Conservation (phyloP, 2,329 filamentous ascomycete species). For the Incumbomyces lentus region DNA sequence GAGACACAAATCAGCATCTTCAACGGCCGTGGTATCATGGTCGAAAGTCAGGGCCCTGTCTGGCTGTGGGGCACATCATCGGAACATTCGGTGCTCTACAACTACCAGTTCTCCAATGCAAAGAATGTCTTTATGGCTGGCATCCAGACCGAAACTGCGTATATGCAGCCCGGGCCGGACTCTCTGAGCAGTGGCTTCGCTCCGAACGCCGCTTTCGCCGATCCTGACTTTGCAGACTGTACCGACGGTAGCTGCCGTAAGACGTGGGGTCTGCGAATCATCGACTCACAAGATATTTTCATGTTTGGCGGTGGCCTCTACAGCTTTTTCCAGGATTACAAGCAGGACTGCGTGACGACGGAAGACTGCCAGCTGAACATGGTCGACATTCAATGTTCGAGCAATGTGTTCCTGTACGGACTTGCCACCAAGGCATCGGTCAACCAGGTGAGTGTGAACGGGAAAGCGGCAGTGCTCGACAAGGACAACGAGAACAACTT, state of each 20-base stretch:
- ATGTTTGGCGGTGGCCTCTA: slow-evolving; percentile 68
- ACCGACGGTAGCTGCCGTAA: slow-evolving; percentile 52
- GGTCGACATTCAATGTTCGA: slow-evolving; percentile 57
- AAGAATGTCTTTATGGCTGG: slow-evolving; percentile 70
- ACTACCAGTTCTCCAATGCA: slow-evolving; percentile 75
- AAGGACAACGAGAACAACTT: slow-evolving; percentile 56
- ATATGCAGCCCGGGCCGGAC: slow-evolving; percentile 69
- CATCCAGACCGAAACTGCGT: slow-evolving; percentile 84
- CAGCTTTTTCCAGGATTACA: slow-evolving; percentile 76
- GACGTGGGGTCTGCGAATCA: slow-evolving; percentile 64
- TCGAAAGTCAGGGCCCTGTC: slow-evolving; percentile 65
- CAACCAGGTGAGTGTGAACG: slow-evolving; percentile 61
- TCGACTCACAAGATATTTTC: slow-evolving; percentile 56
- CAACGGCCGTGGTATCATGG: slow-evolving; percentile 72
- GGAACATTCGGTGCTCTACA: slow-evolving; percentile 54
- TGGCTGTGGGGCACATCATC: slow-evolving; percentile 70
- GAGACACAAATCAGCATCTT: slow-evolving; percentile 59
- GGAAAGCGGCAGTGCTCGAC: slow-evolving; percentile 43
- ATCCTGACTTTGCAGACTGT: slow-evolving; percentile 61
- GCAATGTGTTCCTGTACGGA: slow-evolving; percentile 52
- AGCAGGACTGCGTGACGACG: slow-evolving; percentile 55
- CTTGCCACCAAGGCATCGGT: slow-evolving; percentile 64
- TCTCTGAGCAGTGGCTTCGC: slow-evolving; percentile 57
- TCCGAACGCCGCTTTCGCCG: slow-evolving; percentile 46
- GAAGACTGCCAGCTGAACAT: slow-evolving; percentile 71